Evolutionary conservation across 805 yeast species (phyloP).

Genomic region (Pichia phayaonensis): DNA sequence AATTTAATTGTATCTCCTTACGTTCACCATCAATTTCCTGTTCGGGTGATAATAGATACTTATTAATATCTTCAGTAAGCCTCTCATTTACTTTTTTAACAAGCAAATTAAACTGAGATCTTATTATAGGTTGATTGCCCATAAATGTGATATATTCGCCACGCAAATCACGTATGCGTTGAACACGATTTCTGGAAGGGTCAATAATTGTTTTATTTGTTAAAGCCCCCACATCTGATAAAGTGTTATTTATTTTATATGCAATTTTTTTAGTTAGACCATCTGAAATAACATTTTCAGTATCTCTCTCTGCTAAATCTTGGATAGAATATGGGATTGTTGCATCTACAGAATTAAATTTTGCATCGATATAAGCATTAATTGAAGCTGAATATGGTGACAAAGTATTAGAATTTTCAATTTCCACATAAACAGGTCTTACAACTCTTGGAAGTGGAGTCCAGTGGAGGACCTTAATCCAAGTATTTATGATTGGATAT

Average conservation of each 20-base stretch:
- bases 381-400: constrained; percentile 20
- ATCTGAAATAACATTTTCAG: constrained; percentile 33
- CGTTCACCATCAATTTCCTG: not conserved
- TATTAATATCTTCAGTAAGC: constrained; percentile 37
- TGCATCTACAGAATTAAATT: constrained; percentile 47
- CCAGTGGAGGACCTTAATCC: constrained; percentile 23
- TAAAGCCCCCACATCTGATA: constrained; percentile 22
- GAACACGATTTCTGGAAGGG: constrained; percentile 43
- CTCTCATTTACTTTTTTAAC: constrained; percentile 53
- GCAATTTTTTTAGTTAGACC: constrained; percentile 36
- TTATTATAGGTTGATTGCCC: constrained; percentile 52
- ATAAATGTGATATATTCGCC: constrained; percentile 1
- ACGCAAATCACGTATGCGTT: constrained; percentile 35
- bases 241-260: not conserved
- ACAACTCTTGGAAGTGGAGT: constrained; percentile 23
- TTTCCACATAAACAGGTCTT: constrained; percentile 17
- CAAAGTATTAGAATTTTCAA: constrained; percentile 21
- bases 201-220: constrained; percentile 21
- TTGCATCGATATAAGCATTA: constrained; percentile 47
- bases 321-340: constrained; percentile 52
- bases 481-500: constrained; percentile 39
- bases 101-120: constrained; percentile 57
- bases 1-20: constrained; percentile 34
- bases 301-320: constrained; percentile 42
- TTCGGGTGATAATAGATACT: constrained; percentile 29